Evolutionary conservation across 1,284 basidiomycete genomes (phyloP), one percentile per base, ranked within the genome.

Genomic region (Cryptococcus hybrid): DNA sequence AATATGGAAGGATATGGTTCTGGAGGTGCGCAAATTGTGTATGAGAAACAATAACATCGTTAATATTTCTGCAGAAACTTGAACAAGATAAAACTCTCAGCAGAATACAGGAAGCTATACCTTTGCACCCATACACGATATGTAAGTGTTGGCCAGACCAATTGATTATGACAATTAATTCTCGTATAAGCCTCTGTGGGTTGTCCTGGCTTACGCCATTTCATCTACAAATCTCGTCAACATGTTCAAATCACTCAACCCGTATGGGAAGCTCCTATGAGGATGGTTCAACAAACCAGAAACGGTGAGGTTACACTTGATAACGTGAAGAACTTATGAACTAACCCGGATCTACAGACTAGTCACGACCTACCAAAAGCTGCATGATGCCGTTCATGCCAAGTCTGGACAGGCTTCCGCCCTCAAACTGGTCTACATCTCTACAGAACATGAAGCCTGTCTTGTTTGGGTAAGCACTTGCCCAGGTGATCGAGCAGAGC

Each of bases 161-260:
- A n/a, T 38, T 11, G n/a, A 36, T 36, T 30, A 52, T 39, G 2
- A 15, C 7, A 15, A 5, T 40, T 13, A 40, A 15, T 24, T 7
- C 7, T 52, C 13, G 30, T 44, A 30, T 52, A 65, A 74, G 81
- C 73, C 3, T 87, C 88, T 46, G 79, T 98, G 1, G 86, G 86
- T 3, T 87, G 95, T 54, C 89, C 92, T 1, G 93, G 93, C 0
- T 78, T 99, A 34, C 84, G 90, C 35, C 95, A 99, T 76, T 99
- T 98, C 71, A 79, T 96, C 52, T 98, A 96, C 81, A 97, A 96
- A 78, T 91, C 89, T 15, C 84, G 91, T 15, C 80, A 85, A 13
- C 85, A 90, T 64, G 91, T 97, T 15, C 95, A 98, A 73, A 82
- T 95, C 38, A 96, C 92, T 0, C 81, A 83, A 62, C 92, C 94